These are phyloP conservation scores for Breynia disticha DNA, from an alignment of 441 rosid genomes.

Conservation along the genomic window DNA sequence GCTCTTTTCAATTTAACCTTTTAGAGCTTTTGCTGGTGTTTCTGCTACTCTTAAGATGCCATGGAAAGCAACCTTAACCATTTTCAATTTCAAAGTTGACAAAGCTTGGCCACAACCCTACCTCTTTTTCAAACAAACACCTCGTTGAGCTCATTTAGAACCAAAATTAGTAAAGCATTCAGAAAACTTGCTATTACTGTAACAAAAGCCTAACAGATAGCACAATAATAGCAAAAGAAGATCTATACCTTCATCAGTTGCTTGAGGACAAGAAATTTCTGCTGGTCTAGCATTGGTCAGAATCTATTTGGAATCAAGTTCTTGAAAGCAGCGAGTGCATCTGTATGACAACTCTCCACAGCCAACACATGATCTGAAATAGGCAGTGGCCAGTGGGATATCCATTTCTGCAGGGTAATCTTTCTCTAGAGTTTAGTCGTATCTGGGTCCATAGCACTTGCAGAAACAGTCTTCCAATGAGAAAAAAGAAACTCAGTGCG, in stretches of 20 bases:
- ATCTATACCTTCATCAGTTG: no score
- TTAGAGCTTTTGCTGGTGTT: constrained; percentile 14
- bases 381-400: constrained; percentile 21
- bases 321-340: constrained; percentile 49
- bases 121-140: no score
- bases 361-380: constrained; percentile 55
- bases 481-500: neutral
- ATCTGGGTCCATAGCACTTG: constrained; percentile 34
- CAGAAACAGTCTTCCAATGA: constrained; percentile 44
- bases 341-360: constrained; percentile 30
- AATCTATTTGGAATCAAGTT: constrained; percentile 12
- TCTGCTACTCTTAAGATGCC: constrained; percentile 1
- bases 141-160: no score
- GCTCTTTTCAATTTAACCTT: constrained; percentile 13
- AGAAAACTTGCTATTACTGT: no score
- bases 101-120: neutral
- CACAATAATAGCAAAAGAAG: no score
- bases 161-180: no score
- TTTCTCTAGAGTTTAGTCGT: constrained; percentile 32
- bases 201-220: no score
- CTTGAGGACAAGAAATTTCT: no score
- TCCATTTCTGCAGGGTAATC: constrained; percentile 36
- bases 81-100: constrained; percentile 2
- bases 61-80: constrained; percentile 11
- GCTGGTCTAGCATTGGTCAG: no score